phyloP scores from a whole-genome alignment of 2,329 filamentous ascomycete species.

The Beauveria bassiana region DNA sequence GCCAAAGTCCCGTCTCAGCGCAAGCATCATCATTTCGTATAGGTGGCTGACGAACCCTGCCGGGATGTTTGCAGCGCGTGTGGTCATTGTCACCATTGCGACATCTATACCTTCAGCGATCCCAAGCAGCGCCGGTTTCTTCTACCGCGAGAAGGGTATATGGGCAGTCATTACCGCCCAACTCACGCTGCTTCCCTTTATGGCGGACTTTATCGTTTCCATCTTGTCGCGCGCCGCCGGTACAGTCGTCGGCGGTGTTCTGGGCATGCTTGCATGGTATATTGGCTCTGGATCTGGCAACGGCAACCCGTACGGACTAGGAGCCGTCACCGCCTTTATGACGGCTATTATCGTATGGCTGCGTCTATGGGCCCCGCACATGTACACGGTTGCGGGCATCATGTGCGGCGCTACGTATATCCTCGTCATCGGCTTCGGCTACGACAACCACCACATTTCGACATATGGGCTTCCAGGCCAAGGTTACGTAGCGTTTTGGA shows the following conservation, averaged over 20 bases:
- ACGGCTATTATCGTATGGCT: constrained; percentile 27
- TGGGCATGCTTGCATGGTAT: constrained; percentile 43
- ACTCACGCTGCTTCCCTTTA: constrained; percentile 37
- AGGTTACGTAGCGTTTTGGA: constrained; percentile 42
- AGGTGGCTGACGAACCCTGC: constrained; percentile 35
- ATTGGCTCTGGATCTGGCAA: constrained; percentile 39
- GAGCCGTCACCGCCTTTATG: constrained; percentile 34
- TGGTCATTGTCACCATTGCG: constrained; percentile 39
- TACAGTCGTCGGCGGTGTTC: constrained; percentile 37
- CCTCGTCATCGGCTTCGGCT: constrained; percentile 40
- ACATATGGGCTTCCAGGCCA: constrained; percentile 38
- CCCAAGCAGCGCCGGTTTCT: constrained; percentile 37
- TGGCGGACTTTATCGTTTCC: constrained; percentile 42
- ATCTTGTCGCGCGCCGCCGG: constrained; percentile 32
- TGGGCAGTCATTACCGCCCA: constrained; percentile 46
- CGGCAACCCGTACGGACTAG: constrained; percentile 43
- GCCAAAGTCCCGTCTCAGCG: constrained; percentile 12
- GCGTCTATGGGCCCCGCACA: constrained; percentile 25
- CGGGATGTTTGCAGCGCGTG: constrained; percentile 38
- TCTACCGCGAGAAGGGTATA: constrained; percentile 42
- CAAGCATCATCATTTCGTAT: constrained; percentile 20
- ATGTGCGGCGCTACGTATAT: constrained; percentile 31
- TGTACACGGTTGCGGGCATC: constrained; percentile 21
- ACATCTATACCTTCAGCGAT: constrained; percentile 33
- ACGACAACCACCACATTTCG: constrained; percentile 32